A percentile compares a stretch with the other conserved stretches of the same genome.
Evolutionary conservation across 1,139 yeast genomes (phyloP).

Genomic region (Schizosaccharomyces versatilis): DNA sequence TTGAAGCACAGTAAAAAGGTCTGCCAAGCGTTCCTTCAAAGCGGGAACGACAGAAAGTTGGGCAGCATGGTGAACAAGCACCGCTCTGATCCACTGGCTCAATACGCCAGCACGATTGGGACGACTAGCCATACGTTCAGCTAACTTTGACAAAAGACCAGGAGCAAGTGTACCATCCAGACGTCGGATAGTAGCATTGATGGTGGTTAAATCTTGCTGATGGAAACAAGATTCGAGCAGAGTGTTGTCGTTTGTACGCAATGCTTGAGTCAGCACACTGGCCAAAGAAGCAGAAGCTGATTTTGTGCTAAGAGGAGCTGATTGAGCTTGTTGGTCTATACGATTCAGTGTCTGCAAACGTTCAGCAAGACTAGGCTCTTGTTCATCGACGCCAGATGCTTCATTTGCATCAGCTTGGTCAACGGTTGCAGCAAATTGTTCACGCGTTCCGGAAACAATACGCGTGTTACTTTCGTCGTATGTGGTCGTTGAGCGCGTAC

Average conservation of each 20-base stretch:
- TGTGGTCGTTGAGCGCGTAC: background rate
- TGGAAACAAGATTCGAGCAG: slow-evolving; percentile 51
- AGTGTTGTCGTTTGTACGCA: slow-evolving; percentile 22
- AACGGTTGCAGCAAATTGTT: slow-evolving; percentile 20
- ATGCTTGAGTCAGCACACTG: slow-evolving; percentile 23
- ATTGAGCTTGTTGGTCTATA: slow-evolving; percentile 8
- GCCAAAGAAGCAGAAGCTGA: slow-evolving; percentile 21
- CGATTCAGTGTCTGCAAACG: slow-evolving; percentile 20
- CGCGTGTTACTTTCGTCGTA: slow-evolving; percentile 53
- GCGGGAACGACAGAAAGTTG: slow-evolving; percentile 50
- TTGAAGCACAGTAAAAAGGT: slow-evolving; percentile 54
- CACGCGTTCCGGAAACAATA: slow-evolving; percentile 19
- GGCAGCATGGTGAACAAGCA: slow-evolving; percentile 77
- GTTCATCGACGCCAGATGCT: slow-evolving; percentile 14
- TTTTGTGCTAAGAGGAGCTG: slow-evolving; percentile 7
- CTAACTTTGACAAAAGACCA: slow-evolving; percentile 51
- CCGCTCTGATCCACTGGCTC: slow-evolving; percentile 84
- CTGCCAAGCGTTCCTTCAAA: slow-evolving; percentile 42
- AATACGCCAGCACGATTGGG: slow-evolving; percentile 51
- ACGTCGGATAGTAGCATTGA: slow-evolving; percentile 48
- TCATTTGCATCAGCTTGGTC: slow-evolving; percentile 28
- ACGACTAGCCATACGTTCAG: slow-evolving; percentile 58
- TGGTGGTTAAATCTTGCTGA: slow-evolving; percentile 50
- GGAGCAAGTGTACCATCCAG: slow-evolving; percentile 57
- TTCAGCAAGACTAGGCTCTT: slow-evolving; percentile 22